Evolutionary conservation across 1,139 yeast species (phyloP), one percentile per base, ranked within the genome.

Genomic region (Taiozyma sp.): DNA sequence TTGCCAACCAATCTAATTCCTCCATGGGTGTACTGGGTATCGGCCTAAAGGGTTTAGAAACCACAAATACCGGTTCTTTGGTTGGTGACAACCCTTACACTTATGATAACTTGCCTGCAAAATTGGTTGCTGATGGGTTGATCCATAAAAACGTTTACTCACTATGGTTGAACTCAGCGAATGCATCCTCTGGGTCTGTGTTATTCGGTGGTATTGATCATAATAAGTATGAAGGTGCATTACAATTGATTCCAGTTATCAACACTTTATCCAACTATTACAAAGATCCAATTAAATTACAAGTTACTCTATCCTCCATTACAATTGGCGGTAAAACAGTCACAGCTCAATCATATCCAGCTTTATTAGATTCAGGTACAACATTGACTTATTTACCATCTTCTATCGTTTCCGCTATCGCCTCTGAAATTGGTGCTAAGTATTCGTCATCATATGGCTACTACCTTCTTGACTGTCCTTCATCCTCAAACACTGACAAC

Each of bases 351-450:
- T 52, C 60, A 24, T 58, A 59, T 44, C 70, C 79, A 1, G 87
- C 83, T 4, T 65, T 82, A 45, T 67, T 86, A 43, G 93, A 86
- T 66, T 79, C 89, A 2, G 93, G 93, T 45, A 79, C 91, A 9
- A 80, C 91, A 3, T 66, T 81, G 47, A 73, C 85, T 6, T 77
- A 75, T 56, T 65, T 83, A 2, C 87, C 89, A 23, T 48, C 60
- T 1, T 62, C 57, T n/a, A 60, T 78, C 28, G 66, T 80, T 14
- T 60, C 62, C 4, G 55, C 65, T 4, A 66, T 83, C 51, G 81
- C 78, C 0, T 49, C 54, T 2, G 48, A 60, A 1, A 56, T 79
- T 7, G 71, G 73, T 44, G 78, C 79, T 3, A 43, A 57, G 2
- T 80, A 71, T 60, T 57, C 62, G 6, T 36, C 49, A 3, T 41